Base-by-base conservation (phyloP, 768 basidiomycete species). In the Tephrocybe sp. region DNA sequence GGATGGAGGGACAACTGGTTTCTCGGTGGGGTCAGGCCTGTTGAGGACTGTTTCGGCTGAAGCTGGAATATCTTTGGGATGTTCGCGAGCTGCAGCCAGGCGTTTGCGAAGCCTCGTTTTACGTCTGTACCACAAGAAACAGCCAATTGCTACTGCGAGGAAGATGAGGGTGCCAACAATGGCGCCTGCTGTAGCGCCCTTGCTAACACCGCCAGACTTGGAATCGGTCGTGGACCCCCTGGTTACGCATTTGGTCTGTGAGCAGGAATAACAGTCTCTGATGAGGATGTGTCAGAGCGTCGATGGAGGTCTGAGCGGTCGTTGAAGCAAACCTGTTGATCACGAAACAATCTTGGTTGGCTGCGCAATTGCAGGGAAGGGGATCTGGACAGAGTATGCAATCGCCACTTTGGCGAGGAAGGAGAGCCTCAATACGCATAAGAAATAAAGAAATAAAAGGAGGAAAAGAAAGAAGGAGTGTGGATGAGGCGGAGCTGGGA, bases 21-120 rank as follows among this genome's bases (percentile, higher is more conserved):
- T 88, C 69, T 88, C 87, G 45, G 69, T 83, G 24, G 89, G 89
- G 65, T 91, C 86, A n/a, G 88, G 87, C 34, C 89, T 75, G 63
- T 83, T 87, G 51, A 91, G 83, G 27, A 91, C 90, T 9, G 82
- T 80, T 57, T 79, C 84, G 16, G 90, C 88, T 18, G 85, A 69
- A 1, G 87, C 89, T 30, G 88, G 88, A 16, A 80, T 66, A 58
- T 91, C 88, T 43, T 69, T 64, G 56, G 77, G 77, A 47, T 69
- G 59, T 50, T 81, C 79, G 25, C 57, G 62, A 13, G 50, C 61
- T 18, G 59, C 56, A 15, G 69, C 61, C 19, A 61, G 47, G 15
- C 66, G 63, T 37, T 64, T 70, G 53, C 71, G 72, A 13, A 75
- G 63, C 45, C 76, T 77, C 37, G 64, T 63, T 52, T 72, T 79